phyloP scores from a whole-genome alignment of 768 basidiomycete genomes.

The Mrakia hoshinonis region DNA sequence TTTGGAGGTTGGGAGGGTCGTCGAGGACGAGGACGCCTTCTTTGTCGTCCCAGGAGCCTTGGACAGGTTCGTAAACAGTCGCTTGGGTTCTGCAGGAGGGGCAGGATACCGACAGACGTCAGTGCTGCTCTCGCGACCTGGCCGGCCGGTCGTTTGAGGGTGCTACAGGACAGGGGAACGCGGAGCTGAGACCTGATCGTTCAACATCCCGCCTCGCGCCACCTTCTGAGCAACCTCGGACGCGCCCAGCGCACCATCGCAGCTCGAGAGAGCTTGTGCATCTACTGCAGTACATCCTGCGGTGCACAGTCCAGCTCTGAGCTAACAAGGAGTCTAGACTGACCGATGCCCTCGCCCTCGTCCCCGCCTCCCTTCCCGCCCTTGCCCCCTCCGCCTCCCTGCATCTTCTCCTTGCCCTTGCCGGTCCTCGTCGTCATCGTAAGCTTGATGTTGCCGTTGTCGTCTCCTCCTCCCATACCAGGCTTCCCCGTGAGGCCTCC shows the following conservation, averaged over 20 bases:
- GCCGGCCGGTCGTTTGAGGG: too few relatives aligned
- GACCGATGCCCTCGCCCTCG: constrained; percentile 4
- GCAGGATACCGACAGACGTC: neutral
- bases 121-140: too few relatives aligned
- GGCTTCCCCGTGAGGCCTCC: neutral
- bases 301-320: neutral
- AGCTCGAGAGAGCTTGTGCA: neutral
- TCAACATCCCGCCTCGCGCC: neutral
- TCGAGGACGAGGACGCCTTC: neutral
- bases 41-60: neutral
- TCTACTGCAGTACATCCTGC: neutral
- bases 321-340: neutral
- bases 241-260: neutral
- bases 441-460: neutral
- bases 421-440: constrained; percentile 10
- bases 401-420: constrained; percentile 13
- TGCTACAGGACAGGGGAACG: neutral
- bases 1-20: neutral
- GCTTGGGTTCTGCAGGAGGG: neutral
- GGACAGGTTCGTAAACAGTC: constrained; percentile 4
- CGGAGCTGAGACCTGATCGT: neutral
- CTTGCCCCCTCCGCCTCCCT: neutral
- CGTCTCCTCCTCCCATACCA: neutral
- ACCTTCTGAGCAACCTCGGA: neutral
- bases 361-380: constrained; percentile 12